Percentiles rank a stretch among this genome's conserved stretches.
phyloP scores from a whole-genome alignment of 495 filamentous ascomycete species.

The Neurospora sp. region DNA sequence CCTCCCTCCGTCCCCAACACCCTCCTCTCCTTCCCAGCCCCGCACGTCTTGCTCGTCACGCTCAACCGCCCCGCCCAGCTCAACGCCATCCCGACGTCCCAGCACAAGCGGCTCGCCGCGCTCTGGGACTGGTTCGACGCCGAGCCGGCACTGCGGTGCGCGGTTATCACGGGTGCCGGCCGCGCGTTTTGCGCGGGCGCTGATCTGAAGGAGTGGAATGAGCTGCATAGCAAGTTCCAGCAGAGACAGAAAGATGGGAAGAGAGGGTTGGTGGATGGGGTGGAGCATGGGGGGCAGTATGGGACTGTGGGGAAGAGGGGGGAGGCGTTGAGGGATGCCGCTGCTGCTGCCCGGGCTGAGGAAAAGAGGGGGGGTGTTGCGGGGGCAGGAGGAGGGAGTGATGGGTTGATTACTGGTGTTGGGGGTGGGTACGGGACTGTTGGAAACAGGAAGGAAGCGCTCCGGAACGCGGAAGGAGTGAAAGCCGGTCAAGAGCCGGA shows the following conservation, averaged over 20 bases:
- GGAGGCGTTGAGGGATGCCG: background rate
- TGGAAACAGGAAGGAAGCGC: background rate
- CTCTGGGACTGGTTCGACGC: conserved; percentile 51
- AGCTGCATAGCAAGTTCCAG: background rate
- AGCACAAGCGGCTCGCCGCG: conserved; percentile 40
- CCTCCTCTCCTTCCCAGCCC: conserved; percentile 43
- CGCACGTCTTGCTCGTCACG: conserved; percentile 49
- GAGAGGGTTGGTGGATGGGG: conserved; percentile 23
- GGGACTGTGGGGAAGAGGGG: background rate
- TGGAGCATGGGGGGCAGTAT: conserved; percentile 1
- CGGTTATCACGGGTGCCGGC: conserved; percentile 44
- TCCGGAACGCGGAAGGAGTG: background rate
- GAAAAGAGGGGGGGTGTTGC: background rate
- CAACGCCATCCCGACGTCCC: conserved; percentile 44
- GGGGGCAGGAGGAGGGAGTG: background rate
- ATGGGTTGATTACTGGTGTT: background rate
- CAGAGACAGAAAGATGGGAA: conserved; percentile 9
- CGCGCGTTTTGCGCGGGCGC: conserved; percentile 49
- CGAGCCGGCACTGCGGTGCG: conserved; percentile 45
- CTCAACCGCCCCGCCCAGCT: conserved; percentile 49
- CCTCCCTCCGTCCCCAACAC: conserved; percentile 30
- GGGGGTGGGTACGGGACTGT: background rate
- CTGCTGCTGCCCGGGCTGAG: background rate
- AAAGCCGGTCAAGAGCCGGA: background rate
- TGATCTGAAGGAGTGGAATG: conserved; percentile 43